Evolutionary conservation across 495 filamentous ascomycete species (phyloP), one percentile per base, ranked within the genome.

Genomic region (Aspergillus biplanus): DNA sequence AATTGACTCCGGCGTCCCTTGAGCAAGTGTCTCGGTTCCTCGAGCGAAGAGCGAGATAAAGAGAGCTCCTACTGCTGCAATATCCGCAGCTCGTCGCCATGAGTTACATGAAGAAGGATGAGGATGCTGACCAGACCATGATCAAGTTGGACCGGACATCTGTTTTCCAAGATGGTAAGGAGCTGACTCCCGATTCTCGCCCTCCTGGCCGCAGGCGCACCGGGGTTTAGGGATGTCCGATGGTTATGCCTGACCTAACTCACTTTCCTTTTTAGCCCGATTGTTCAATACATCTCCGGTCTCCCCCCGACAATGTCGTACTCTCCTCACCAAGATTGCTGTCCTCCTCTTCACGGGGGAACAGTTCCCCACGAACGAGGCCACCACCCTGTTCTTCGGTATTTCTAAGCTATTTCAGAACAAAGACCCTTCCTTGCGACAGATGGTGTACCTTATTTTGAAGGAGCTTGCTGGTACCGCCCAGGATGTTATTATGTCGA

Each of bases 391-490:
- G 61, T 99, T 99, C 86, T 98, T 99, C 79, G 93, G 94, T 64
- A 98, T 99, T 75, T 97, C 93, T 63, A 99, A 99, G 82, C 87
- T 99, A 61, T 99, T 99, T 83, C 95, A 99, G 80, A 97, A 97
- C 78, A 97, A 97, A 77, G 95, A 99, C 87, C 91, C 93, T 67
- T 92, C 91, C 65, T 84, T 99, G 76, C 92, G 95, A 69, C 95
- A 99, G 82, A 98, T 98, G 94, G 94, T 99, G 39, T 97, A 98
- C 80, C 84, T 99, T 34, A 88, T 97, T 67, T 89, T 99, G 81
- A 97, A 97, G 84, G 95, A 99, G 84, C 83, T 99, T 67, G 91
- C 94, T 63, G 85, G 87, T 72, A 96, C 92, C n/a, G 94, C 96
- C 33, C 93, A 98, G 78, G 95, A 99, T 84, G 93, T 97, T 62